Evolutionary conservation across 192 early-diverging fungal genomes (phyloP), one percentile per base, ranked within the genome.

Genomic region (Jimgerdemannia lactiflua): DNA sequence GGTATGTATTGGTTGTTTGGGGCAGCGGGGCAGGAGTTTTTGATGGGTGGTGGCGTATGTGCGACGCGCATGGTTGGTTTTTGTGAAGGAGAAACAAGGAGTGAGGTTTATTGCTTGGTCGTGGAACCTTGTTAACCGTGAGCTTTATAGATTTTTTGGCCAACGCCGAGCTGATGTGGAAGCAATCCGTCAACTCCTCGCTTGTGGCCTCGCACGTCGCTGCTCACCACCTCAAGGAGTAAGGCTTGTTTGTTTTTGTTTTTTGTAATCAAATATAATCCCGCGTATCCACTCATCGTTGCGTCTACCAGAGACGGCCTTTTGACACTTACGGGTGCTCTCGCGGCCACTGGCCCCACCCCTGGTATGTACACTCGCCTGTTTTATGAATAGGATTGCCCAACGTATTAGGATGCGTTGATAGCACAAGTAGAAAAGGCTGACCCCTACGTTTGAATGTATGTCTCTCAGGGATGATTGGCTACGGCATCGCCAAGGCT

Each of bases 401-500:
- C 14, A 19, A 39, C 17, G 29, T 29, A 29, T 29, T 29, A 29
- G 29, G 29, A 29, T 29, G 1, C 29, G 29, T 29, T 1, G 29
- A 76, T 29, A 1, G 29, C 29, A 29, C 29, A 29, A 29, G 29
- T 29, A 29, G 29, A 29, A 29, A 29, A 29, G 0, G 29, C 29
- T 29, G 29, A 29, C 29, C 29, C 29, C 29, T 29, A 29, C 29
- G 29, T 29, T 29, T 29, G 29, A 29, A 29, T 29, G 29, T 29
- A 20, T 20, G 67, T 9, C 19, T 64, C 14, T 39, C 65, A 59
- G 73, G 81, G 59, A 89, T 88, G 91, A 89, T 96, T 72, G 96
- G 95, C 14, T 98, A 99, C 78, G 97, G 97, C 42, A 83, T 96
- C 80, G 94, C 95, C 65, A 99, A 99, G 80, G 95, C 96, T 14